Conservation (phyloP, 352 stramenopile genomes). For the Globisporangium nunn region DNA sequence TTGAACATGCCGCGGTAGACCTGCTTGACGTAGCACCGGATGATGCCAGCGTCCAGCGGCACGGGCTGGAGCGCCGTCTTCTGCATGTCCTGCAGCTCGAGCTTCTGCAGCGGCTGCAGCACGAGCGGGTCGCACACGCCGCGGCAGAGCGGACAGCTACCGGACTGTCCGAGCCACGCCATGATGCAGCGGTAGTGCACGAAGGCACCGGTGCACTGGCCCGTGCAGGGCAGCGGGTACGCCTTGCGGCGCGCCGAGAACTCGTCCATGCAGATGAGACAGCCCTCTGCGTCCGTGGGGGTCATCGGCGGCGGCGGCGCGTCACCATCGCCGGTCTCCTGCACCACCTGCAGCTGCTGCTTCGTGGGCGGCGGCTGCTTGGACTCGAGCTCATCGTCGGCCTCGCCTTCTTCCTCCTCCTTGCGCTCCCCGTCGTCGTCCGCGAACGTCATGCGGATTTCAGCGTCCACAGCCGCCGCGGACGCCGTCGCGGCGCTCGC, state of each 20-base stretch:
- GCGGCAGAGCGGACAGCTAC: slow-evolving; percentile 76
- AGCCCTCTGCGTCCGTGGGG: slow-evolving; percentile 34
- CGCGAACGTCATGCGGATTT: slow-evolving; percentile 22
- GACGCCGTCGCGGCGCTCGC: too few relatives aligned
- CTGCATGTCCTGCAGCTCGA: slow-evolving; percentile 75
- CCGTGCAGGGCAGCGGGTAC: slow-evolving; percentile 78
- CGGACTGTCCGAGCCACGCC: slow-evolving; percentile 80
- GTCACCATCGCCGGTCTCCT: neutral
- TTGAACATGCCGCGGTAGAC: slow-evolving; percentile 86
- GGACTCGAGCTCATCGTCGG: slow-evolving; percentile 4
- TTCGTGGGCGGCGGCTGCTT: slow-evolving; percentile 13
- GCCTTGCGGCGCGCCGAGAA: slow-evolving; percentile 79
- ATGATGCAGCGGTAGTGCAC: slow-evolving; percentile 88
- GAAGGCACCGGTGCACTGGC: slow-evolving; percentile 65
- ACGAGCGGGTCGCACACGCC: slow-evolving; percentile 75
- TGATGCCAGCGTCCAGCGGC: slow-evolving; percentile 77
- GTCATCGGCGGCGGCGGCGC: neutral
- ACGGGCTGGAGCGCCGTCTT: slow-evolving; percentile 74
- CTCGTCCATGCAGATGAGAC: slow-evolving; percentile 87
- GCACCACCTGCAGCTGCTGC: neutral
- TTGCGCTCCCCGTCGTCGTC: slow-evolving; percentile 23
- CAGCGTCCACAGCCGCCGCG: slow-evolving; percentile 10
- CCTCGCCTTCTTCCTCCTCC: slow-evolving; percentile 8
- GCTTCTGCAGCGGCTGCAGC: slow-evolving; percentile 75
- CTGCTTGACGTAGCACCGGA: slow-evolving; percentile 85